Evolutionary conservation across 1,284 basidiomycete species (phyloP).

Genomic region (Cutaneotrichosporon cutaneum): DNA sequence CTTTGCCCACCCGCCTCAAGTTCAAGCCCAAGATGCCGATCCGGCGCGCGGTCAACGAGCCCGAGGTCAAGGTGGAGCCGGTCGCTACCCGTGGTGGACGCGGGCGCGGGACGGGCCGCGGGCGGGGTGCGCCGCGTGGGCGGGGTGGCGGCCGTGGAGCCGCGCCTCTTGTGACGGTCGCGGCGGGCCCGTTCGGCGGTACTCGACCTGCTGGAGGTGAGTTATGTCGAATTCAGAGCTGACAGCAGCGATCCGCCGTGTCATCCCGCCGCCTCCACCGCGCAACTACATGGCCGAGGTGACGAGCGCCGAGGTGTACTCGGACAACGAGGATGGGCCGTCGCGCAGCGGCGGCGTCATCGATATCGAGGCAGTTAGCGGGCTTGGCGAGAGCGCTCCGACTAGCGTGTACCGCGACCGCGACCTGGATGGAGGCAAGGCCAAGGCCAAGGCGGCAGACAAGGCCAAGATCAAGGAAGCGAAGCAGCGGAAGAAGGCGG

Average conservation of each 20-base stretch:
- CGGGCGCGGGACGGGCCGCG: neutral
- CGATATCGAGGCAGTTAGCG: conserved; percentile 76
- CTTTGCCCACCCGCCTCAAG: conserved; percentile 41
- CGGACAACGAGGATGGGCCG: conserved; percentile 83
- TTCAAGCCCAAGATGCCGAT: conserved; percentile 51
- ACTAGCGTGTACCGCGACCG: conserved; percentile 64
- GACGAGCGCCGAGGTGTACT: conserved; percentile 57
- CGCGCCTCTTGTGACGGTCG: conserved; percentile 40
- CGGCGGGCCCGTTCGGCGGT: conserved; percentile 25
- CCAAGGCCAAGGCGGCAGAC: conserved; percentile 38
- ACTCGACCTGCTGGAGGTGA: conserved; percentile 8
- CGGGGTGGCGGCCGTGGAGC: conserved; percentile 58
- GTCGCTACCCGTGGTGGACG: conserved; percentile 1
- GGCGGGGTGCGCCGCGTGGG: conserved; percentile 12
- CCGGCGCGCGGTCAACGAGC: conserved; percentile 31
- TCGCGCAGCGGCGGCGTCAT: conserved; percentile 61
- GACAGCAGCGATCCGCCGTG: conserved; percentile 13
- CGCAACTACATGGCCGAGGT: conserved; percentile 15
- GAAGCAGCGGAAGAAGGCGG: conserved; percentile 25
- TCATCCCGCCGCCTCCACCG: conserved; percentile 18
- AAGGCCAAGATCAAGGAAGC: conserved; percentile 48
- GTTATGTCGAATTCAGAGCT: neutral
- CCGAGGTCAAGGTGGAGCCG: conserved; percentile 16
- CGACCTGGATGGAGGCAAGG: conserved; percentile 48
- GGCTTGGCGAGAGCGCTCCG: conserved; percentile 85